phyloP scores from a whole-genome alignment of 495 filamentous ascomycete species.

The Hamigera avellanea region DNA sequence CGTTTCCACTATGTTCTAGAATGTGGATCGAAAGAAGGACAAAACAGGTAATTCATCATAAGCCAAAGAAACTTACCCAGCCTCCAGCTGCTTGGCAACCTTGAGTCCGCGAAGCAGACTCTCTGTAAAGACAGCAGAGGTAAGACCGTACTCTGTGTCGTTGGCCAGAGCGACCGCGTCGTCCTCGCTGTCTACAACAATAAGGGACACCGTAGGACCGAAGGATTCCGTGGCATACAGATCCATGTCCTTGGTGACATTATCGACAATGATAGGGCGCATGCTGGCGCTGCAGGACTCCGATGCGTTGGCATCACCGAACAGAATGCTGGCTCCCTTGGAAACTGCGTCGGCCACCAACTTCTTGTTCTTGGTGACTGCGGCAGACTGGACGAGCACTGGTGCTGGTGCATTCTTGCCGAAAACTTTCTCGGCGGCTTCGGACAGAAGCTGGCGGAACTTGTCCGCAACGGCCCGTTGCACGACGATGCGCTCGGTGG shows the following conservation, averaged over 20 bases:
- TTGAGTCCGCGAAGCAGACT: constrained; percentile 36
- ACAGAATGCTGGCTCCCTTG: constrained; percentile 58
- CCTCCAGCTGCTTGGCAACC: constrained; percentile 36
- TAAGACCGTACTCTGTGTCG: constrained; percentile 42
- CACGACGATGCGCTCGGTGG: constrained; percentile 78
- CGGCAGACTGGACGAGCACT: constrained; percentile 47
- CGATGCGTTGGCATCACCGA: constrained; percentile 39
- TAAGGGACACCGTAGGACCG: constrained; percentile 60
- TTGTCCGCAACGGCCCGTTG: constrained; percentile 53
- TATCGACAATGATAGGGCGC: constrained; percentile 58
- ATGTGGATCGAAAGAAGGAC: too few relatives aligned
- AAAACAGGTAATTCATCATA: too few relatives aligned
- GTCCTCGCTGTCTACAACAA: constrained; percentile 35
- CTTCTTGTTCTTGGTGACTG: constrained; percentile 55
- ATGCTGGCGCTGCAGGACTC: constrained; percentile 43
- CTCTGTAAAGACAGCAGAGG: constrained; percentile 34
- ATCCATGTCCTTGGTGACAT: constrained; percentile 72
- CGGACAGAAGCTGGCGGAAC: constrained; percentile 50
- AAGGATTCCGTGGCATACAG: constrained; percentile 74
- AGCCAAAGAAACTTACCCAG: constrained; percentile 22
- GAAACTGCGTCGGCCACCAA: constrained; percentile 53
- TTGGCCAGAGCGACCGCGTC: constrained; percentile 38
- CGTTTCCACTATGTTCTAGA: too few relatives aligned
- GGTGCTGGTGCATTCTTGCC: constrained; percentile 38
- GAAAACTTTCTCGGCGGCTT: constrained; percentile 33